Evolutionary conservation across 2,329 filamentous ascomycete species (phyloP), one percentile per base, ranked within the genome.

Genomic region (Mariannaea sp.): DNA sequence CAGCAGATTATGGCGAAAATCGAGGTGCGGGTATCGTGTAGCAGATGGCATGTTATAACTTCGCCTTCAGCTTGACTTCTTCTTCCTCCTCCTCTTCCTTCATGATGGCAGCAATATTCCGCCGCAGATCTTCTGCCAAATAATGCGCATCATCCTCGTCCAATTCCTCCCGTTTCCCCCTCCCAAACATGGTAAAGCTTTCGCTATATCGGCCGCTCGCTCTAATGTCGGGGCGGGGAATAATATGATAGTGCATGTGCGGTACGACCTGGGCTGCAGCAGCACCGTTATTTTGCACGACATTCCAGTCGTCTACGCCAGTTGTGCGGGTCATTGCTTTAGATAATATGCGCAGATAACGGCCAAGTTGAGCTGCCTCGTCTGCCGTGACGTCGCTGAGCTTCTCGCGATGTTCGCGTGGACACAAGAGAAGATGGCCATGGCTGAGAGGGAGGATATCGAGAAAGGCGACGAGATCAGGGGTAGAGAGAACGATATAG

Each of bases 171-270:
- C 90, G 76, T 67, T 81, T 78, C 0, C 90, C 90, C 12, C 86
- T 74, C 1, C 89, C 90, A 75, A 93, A 93, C 89, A 92, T 92
- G 40, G 87, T 90, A 75, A 91, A 92, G 68, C 85, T 86, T 76
- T 82, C 79, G 53, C 81, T 82, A 62, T 75, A 75, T 40, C 75
- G 70, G 6, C 76, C 79, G 59, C 77, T 80, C 40, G 75, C 81
- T 60, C 76, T 77, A 53, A 81, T 82, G 73, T 88, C 84, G 0
- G 92, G 92, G 30, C 93, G 77, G 0, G 93, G 93, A 27, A 99
- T 95, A 46, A 97, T 82, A 65, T 99, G 94, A 70, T 95, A 97
- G 72, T 99, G 93, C 42, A 95, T 87, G 71, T 97, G 93, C 17
- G 89, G 88, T 2, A 97, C 92, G 13, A 96, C 91, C 75, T 97